Base-by-base conservation (phyloP, 2,329 filamentous ascomycete genomes). In the Pseudogymnoascus sp. region DNA sequence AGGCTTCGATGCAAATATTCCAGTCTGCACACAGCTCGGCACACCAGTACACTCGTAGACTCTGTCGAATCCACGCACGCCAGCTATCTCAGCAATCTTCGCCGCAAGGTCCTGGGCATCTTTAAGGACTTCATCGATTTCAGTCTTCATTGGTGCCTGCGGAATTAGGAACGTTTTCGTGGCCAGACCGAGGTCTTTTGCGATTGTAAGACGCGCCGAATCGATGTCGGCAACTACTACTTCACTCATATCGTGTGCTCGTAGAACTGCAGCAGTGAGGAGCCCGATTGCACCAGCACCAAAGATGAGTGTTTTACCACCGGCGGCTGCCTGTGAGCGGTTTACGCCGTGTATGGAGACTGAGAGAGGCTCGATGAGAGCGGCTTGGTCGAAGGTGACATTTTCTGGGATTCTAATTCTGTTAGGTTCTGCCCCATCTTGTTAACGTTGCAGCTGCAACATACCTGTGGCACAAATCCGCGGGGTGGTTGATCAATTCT, bases 401-500 rank as follows among this genome's bases (percentile, higher is more conserved):
- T 79, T 77, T 21, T 83, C 79, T 0, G 84, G 84, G n/a, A 87
- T 78, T 66, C 83, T 85, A 21, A 5, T 59, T 16, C 6, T 5
- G 14, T 21, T 23, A 46, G 42, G 21, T 46, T 16, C 21, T 46
- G 16, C 42, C 42, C 42, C 42, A 25, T 23, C 42, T 8, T 46
- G 11, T 46, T 46, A 46, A 46, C 5, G 6, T 46, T 46, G 42
- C 11, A 25, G 42, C 42, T 46, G 21, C 21, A 6, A 63, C 70
- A 62, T 65, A 73, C 82, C 96, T 96, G 81, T 97, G 91, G 79
- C 93, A 97, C 90, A 92, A 97, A 59, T 89, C 82, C n/a, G 92
- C 92, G 1, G 91, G 92, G 79, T 97, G 93, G 79, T 95, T 96
- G 78, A 97, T 73, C n/a, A 67, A 70, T 62, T 69, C 69, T 50